Evolutionary conservation across 2,329 filamentous ascomycete genomes (phyloP).

Genomic region (Chaetoscypha palmicola): DNA sequence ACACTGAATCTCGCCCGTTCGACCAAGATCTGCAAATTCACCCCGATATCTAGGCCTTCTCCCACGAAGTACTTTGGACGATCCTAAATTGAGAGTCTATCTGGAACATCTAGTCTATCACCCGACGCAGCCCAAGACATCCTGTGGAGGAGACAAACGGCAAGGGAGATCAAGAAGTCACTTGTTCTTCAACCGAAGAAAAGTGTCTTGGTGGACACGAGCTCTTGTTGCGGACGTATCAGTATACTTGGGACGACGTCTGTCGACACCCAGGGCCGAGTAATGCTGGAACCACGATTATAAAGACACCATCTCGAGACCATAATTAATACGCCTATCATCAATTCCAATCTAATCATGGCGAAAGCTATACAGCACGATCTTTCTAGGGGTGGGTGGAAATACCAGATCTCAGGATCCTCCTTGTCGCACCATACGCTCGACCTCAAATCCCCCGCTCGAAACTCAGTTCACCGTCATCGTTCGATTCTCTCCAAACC

Average conservation of each 20-base stretch:
- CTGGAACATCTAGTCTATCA: no score
- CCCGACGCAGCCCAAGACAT: no score
- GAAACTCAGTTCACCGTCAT: conserved; percentile 15
- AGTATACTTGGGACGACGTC: conserved; percentile 13
- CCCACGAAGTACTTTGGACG: no score
- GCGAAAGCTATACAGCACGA: background rate
- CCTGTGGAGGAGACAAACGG: no score
- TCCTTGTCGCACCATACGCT: conserved; percentile 20
- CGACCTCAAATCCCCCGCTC: conserved; percentile 1
- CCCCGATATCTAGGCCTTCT: no score
- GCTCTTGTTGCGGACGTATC: background rate
- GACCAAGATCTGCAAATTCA: no score
- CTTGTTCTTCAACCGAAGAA: no score
- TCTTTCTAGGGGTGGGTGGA: conserved; percentile 4
- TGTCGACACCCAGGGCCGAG: conserved; percentile 18
- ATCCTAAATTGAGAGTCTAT: no score
- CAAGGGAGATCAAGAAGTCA: no score
- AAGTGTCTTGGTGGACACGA: no score
- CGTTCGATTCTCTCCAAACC: conserved; percentile 3
- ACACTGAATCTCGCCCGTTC: no score
- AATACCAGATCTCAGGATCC: conserved; percentile 6
- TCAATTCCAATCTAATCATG: background rate
- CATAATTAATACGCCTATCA: conserved; percentile 1
- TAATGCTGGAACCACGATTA: conserved; percentile 29
- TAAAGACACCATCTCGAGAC: conserved; percentile 10